Conservation (phyloP, 495 filamentous ascomycete species). For the Talaromyces liani region DNA sequence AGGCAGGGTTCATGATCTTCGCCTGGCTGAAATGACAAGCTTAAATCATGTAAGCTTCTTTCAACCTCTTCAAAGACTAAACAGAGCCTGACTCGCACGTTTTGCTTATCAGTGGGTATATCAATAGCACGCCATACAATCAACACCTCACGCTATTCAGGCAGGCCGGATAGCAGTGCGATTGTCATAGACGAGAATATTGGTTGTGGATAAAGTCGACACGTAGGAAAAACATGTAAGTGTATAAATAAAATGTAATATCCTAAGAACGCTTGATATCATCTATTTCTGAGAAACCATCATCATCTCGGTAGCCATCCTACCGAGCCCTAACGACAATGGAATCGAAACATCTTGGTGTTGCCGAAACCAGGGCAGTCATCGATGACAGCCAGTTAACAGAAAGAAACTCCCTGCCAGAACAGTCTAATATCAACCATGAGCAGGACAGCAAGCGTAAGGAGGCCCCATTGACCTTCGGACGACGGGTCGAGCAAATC, state of each 20-base stretch:
- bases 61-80: not conserved
- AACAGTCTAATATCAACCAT: not conserved
- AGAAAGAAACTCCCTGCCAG: not conserved
- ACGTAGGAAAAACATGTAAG: not conserved
- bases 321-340: not conserved
- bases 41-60: not conserved
- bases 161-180: not conserved
- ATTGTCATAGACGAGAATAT: not conserved
- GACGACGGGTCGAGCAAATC: not conserved
- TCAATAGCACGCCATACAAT: not conserved
- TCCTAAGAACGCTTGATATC: not conserved
- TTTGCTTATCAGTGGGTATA: not conserved
- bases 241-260: not conserved
- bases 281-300: not conserved
- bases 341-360: not conserved
- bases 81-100: not conserved
- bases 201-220: not conserved
- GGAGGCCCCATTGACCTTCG: not conserved
- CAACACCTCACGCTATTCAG: not conserved
- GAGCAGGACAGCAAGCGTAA: not conserved
- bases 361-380: not conserved
- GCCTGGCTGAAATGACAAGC: not conserved
- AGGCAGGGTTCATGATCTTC: not conserved
- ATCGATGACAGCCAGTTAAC: not conserved
- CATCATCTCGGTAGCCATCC: not conserved